phyloP scores from a whole-genome alignment of 139 green algal species.

The Cymbomonas tetramitiformis region DNA sequence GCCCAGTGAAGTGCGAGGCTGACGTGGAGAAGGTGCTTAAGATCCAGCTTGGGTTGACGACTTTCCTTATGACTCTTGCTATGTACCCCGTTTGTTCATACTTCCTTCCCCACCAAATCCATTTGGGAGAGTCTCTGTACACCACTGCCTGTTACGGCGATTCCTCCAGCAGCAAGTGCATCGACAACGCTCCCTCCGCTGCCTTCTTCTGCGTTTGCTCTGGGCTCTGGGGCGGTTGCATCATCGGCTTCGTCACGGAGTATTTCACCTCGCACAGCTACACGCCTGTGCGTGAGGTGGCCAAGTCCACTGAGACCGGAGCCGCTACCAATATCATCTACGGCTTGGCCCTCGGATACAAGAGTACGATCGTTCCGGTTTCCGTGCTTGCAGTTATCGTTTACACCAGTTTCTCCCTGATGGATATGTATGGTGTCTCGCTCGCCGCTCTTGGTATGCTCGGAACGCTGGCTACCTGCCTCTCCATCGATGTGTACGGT shows the following conservation, averaged over 20 bases:
- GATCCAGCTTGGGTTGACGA: constrained; percentile 79
- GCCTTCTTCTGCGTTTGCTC: constrained; percentile 73
- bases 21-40: constrained; percentile 84
- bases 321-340: constrained; percentile 94
- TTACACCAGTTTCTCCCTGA: constrained; percentile 60
- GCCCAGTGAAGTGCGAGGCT: constrained; percentile 29
- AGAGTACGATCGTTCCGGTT: constrained; percentile 75
- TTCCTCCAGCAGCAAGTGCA: constrained; percentile 33
- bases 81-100: constrained; percentile 28
- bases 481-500: constrained; percentile 87
- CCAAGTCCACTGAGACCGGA: constrained; percentile 77
- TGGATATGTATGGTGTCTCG: constrained; percentile 83
- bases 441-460: constrained; percentile 88
- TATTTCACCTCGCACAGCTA: constrained; percentile 89
- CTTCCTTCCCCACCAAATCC: constrained; percentile 19
- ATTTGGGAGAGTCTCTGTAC: constrained; percentile 8
- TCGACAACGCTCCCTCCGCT: constrained; percentile 44
- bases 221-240: constrained; percentile 81
- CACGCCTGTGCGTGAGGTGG: constrained; percentile 56
- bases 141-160: not conserved
- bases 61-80: constrained; percentile 61
- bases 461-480: constrained; percentile 66
- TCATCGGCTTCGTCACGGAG: constrained; percentile 88
- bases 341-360: constrained; percentile 88
- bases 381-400: constrained; percentile 69